Base-by-base conservation (phyloP, 2,329 filamentous ascomycete genomes). In the Fonsecaea erecta region DNA sequence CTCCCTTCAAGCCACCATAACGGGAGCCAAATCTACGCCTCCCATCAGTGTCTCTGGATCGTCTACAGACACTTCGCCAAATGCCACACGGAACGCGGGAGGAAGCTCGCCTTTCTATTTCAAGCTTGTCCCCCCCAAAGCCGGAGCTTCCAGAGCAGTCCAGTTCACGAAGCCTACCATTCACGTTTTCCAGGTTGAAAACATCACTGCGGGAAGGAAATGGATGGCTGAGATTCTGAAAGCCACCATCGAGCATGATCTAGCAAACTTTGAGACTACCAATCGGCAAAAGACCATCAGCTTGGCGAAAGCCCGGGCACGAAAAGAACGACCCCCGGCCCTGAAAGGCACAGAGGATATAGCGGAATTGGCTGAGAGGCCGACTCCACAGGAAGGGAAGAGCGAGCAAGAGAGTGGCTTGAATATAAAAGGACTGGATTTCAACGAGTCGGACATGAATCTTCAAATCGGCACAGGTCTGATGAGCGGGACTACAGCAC, bases 161-260 rank as follows among this genome's bases (percentile, higher is more conserved):
- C 97, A 93, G 75, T 99, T 99, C 76, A 99, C 95, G 1, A 97
- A 97, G 77, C 95, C 95, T 3, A 95, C 93, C 8, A 91, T 97
- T 43, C 95, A 99, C 77, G 98, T 97, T 77, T 99, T 99, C 77
- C 95, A 96, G 4, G 93, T 97, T 24, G 93, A 96, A 59, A 97
- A 90, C 72, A 82, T 97, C 64, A 88, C 92, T 72, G 88, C 95
- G 74, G 95, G 95, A 16, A 88, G 95, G 12, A 81, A 96, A 46
- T 99, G 95, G 95, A 99, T 99, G 95, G 95, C 93, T 3, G 95
- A 95, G 5, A 81, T 99, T 58, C 96, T 99, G 92, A 99, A 99
- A 80, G 95, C 95, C 11, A 99, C 95, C 1, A 99, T 99, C 72
- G 94, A 98, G 75, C 90, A 94, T 66, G 95, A 99, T 71, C 80